Conservation (phyloP, 306 rosid genomes). For the Herpetospermum pedunculosum region DNA sequence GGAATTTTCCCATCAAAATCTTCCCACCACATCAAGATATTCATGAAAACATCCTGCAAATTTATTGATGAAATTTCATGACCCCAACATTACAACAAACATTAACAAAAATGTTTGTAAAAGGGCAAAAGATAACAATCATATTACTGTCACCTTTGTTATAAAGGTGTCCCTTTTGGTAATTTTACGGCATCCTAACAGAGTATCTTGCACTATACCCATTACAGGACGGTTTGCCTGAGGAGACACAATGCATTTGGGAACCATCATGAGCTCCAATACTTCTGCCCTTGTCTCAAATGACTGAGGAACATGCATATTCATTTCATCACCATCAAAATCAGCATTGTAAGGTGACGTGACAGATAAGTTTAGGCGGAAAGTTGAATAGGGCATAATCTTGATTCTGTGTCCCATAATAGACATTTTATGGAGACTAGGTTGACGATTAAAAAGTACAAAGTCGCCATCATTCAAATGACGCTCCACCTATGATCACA, state of each 20-base stretch:
- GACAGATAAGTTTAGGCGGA: conserved; percentile 83
- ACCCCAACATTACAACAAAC: conserved; percentile 10
- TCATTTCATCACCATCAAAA: conserved; percentile 99
- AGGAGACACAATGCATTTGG: conserved; percentile 97
- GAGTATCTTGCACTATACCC: conserved; percentile 97
- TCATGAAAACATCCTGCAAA: conserved; percentile 94
- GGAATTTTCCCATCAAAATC: conserved; percentile 98
- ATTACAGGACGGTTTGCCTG: conserved; percentile 93
- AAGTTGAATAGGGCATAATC: conserved; percentile 98
- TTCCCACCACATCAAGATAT: conserved; percentile 99
- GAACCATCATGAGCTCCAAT: conserved; percentile 98
- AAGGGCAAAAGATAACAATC: not conserved
- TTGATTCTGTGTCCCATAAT: conserved; percentile 99
- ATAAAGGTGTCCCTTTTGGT: conserved; percentile 95
- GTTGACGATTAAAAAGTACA: conserved; percentile 95
- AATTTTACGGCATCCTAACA: conserved; percentile 88
- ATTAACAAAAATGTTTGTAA: not conserved
- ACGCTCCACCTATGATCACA: conserved; percentile 81
- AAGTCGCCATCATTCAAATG: conserved; percentile 97
- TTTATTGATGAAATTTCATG: conserved; percentile 10
- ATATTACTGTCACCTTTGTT: conserved; percentile 47
- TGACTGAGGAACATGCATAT: conserved; percentile 99
- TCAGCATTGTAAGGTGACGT: conserved; percentile 98
- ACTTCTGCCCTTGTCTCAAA: conserved; percentile 99
- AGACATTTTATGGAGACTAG: conserved; percentile 99